A percentile compares a stretch with the other conserved stretches of the same genome.
Evolutionary conservation across 305 asterid species (phyloP).

Genomic region (Fraxinus floribunda): DNA sequence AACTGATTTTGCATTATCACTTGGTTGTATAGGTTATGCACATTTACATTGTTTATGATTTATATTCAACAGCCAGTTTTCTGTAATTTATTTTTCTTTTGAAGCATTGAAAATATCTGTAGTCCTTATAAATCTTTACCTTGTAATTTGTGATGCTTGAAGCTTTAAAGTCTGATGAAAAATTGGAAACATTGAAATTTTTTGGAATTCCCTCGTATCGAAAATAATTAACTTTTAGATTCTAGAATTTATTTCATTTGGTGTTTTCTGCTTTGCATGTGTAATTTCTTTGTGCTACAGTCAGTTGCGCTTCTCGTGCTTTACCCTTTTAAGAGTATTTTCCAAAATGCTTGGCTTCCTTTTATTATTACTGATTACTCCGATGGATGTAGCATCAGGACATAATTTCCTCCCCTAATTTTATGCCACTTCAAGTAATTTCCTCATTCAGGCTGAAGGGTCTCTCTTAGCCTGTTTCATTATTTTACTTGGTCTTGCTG

Average conservation of each 20-base stretch:
- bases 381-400: background rate
- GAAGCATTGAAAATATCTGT: background rate
- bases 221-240: background rate
- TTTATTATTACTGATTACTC: background rate
- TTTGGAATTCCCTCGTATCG: background rate
- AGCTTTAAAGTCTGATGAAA: background rate
- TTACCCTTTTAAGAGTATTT: background rate
- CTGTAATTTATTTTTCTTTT: background rate
- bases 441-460: background rate
- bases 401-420: background rate
- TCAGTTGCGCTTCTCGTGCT: background rate
- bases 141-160: background rate
- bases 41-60: background rate
- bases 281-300: background rate
- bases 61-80: slow-evolving; percentile 1
- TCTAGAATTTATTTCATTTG: slow-evolving; percentile 11
- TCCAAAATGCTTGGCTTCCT: background rate
- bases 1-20: slow-evolving; percentile 9
- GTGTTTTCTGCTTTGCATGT: background rate
- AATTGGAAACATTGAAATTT: background rate
- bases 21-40: background rate
- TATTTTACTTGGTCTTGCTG: background rate
- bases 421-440: slow-evolving; percentile 9
- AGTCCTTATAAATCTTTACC: background rate
- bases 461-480: slow-evolving; percentile 4